Base-by-base conservation (phyloP, 192 early-diverging fungal species). In the Paraglomus occultum region DNA sequence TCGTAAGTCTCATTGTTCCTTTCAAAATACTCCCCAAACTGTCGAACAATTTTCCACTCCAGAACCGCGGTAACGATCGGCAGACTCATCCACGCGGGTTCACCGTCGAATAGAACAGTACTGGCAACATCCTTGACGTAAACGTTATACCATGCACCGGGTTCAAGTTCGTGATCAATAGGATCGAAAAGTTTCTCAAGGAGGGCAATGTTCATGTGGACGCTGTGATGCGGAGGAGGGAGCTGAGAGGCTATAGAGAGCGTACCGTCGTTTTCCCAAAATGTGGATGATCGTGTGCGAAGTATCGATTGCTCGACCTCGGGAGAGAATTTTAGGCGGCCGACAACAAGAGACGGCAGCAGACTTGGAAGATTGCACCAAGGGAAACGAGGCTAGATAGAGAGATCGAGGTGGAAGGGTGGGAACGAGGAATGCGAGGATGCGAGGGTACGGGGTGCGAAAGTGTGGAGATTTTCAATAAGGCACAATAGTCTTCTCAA, bases 141-240 rank as follows among this genome's bases (percentile, higher is more conserved):
- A 15, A 70, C 18, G 42, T 70, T 70, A 49, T 70, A 70, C 67
- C 67, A 70, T 11, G 52, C 43, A 39, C 67, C 67, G 12, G 67
- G 55, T 39, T 43, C 8, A 20, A 70, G 18, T 50, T 70, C 44
- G 40, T 70, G 67, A 0, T 59, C 55, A 15, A 70, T 15, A 15
- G 67, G 67, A 60, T 70, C 67, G 40, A 49, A 70, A 18, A 70
- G 44, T 70, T 70, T 58, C n/a, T 70, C 54, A 5, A n/a, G n/a
- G 17, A 70, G 44, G 1, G 31, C 54, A 47, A 70, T 46, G 10
- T 70, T 70, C 67, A 70, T 70, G 8, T 42, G 8, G 15, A 70
- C 44, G 38, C 1, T 11, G 39, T 70, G 67, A 59, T 70, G 43
- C 22, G 67, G 67, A 50, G 51, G 67, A n/a, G 67, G 67, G 8